Percentiles rank a stretch among this genome's conserved stretches.
Conservation (phyloP, 768 basidiomycete species). For the Pleurotus pulmonarius region DNA sequence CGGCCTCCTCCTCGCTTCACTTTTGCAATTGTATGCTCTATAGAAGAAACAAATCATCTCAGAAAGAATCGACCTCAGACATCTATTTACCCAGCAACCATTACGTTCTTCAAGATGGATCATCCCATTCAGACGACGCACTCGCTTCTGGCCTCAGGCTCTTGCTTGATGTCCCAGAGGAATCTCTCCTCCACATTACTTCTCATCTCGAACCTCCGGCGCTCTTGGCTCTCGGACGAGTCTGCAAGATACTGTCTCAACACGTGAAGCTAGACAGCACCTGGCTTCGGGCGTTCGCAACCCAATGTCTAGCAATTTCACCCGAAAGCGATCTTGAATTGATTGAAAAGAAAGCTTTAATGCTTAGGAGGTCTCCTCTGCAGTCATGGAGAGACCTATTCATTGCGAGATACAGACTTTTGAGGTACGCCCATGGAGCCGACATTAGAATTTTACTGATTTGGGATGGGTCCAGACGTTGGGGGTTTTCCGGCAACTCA, state of each 20-base stretch:
- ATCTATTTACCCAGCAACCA: conserved; percentile 2
- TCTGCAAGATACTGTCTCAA: conserved; percentile 47
- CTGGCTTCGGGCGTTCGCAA: conserved; percentile 73
- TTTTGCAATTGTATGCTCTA: conserved; percentile 6
- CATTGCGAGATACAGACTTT: conserved; percentile 49
- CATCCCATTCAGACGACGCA: not conserved
- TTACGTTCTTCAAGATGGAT: conserved; percentile 1
- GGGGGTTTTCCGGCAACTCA: conserved; percentile 59
- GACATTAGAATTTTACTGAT: not conserved
- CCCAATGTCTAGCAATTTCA: conserved; percentile 59
- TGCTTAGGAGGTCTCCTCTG: conserved; percentile 50
- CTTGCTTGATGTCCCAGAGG: conserved; percentile 56
- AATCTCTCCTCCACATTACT: conserved; percentile 76
- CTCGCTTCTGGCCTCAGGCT: conserved; percentile 15
- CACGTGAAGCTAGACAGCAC: conserved; percentile 79
- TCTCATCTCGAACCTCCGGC: conserved; percentile 64
- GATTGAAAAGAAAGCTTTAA: conserved; percentile 35
- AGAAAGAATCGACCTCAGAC: conserved; percentile 4
- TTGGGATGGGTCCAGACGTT: conserved; percentile 45
- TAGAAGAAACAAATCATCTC: conserved; percentile 5
- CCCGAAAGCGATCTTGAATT: conserved; percentile 56
- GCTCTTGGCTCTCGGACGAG: conserved; percentile 53
- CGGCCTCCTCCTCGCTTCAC: not conserved
- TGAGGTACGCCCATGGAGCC: conserved; percentile 36
- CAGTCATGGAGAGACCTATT: conserved; percentile 71